Conservation (phyloP, 768 basidiomycete genomes). For the Trametes punicea region DNA sequence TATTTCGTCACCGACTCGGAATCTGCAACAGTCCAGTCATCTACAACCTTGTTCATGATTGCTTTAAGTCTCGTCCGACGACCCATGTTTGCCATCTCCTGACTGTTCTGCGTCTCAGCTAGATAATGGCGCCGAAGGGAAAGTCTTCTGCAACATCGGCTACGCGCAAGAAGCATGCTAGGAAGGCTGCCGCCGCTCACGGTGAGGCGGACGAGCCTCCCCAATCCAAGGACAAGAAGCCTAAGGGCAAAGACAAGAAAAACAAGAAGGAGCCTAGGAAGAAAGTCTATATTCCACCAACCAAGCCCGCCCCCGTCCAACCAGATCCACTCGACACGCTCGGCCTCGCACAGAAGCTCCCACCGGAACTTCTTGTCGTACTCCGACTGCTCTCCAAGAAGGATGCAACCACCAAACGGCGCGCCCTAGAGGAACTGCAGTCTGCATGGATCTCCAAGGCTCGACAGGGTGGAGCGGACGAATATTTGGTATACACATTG, state of each 20-base stretch:
- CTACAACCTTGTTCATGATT: not conserved
- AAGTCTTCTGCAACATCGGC: conserved; percentile 82
- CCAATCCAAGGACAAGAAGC: conserved; percentile 35
- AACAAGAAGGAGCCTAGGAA: conserved; percentile 65
- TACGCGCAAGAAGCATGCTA: conserved; percentile 92
- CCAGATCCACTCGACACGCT: conserved; percentile 87
- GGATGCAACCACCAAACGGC: conserved; percentile 77
- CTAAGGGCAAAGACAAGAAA: conserved; percentile 52
- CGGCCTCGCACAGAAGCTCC: conserved; percentile 70
- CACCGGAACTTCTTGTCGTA: conserved; percentile 79
- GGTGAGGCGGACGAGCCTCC: conserved; percentile 28
- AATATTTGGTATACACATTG: conserved; percentile 35
- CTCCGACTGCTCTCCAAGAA: conserved; percentile 85
- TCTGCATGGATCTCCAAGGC: conserved; percentile 61
- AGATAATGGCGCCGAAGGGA: conserved; percentile 31
- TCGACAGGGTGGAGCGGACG: conserved; percentile 41
- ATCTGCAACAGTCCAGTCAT: not conserved
- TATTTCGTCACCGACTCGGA: not conserved
- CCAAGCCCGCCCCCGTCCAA: conserved; percentile 67
- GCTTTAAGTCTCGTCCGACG: not conserved
- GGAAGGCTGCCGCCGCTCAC: conserved; percentile 52
- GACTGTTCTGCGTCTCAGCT: not conserved
- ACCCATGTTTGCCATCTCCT: not conserved
- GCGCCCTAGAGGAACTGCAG: conserved; percentile 83
- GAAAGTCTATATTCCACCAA: conserved; percentile 86